Evolutionary conservation across 352 stramenopile species (phyloP).

Genomic region (Aphanomyces invadans): DNA sequence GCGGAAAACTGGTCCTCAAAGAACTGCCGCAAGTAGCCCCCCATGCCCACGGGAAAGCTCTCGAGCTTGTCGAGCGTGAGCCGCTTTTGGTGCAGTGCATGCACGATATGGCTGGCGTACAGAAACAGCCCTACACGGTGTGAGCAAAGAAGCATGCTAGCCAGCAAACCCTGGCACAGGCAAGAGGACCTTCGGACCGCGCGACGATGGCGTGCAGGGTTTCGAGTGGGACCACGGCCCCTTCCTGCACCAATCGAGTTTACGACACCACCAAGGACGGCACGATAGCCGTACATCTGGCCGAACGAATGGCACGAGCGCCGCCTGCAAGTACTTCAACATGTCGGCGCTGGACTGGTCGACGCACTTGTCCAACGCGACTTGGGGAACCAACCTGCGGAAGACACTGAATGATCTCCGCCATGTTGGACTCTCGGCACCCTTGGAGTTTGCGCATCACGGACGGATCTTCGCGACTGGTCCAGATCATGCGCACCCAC

Average conservation of each 20-base stretch:
- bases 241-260: not conserved
- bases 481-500: slow-evolving; percentile 58
- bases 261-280: too few species aligned
- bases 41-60: slow-evolving; percentile 51
- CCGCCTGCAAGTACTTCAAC: not conserved
- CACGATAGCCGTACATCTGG: not conserved
- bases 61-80: slow-evolving; percentile 42
- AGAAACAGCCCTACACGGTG: slow-evolving; percentile 46
- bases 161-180: too few species aligned
- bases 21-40: slow-evolving; percentile 58
- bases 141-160: not conserved
- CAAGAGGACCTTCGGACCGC: slow-evolving; percentile 23
- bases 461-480: slow-evolving; percentile 53
- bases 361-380: slow-evolving; percentile 20
- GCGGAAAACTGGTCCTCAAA: slow-evolving; percentile 60
- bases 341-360: slow-evolving; percentile 15
- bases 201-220: slow-evolving; percentile 17
- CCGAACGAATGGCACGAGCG: slow-evolving; percentile 4
- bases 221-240: not conserved
- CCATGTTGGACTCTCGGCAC: slow-evolving; percentile 31
- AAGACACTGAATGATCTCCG: not conserved
- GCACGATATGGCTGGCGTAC: slow-evolving; percentile 69
- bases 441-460: slow-evolving; percentile 53
- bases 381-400: slow-evolving; percentile 13
- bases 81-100: slow-evolving; percentile 47